Base-by-base conservation (phyloP, 495 filamentous ascomycete species). In the Tuber aestivum region DNA sequence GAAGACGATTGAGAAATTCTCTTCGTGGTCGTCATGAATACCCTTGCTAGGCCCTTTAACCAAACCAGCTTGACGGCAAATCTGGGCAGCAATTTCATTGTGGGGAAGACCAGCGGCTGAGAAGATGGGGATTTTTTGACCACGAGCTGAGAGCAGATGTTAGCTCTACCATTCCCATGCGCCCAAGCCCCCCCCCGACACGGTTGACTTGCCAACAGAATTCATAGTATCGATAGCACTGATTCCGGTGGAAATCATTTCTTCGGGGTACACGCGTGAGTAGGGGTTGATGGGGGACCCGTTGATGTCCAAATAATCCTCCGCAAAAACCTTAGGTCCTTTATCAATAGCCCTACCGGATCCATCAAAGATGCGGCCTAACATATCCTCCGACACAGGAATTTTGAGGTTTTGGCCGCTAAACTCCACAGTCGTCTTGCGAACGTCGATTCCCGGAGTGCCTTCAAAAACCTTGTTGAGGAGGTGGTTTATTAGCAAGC, bases 191-290 rank as follows among this genome's bases (percentile, higher is more conserved):
- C n/a, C 61, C 40, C 45, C n/a, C 16, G 41, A 48, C 42, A 21
- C n/a, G 71, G 40, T 20, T 48, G 16, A 76, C 82, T 75, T 76
- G 68, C 82, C 95, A 84, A 99, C 95, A 76, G 96, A 98, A 89
- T 99, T 99, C 96, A 99, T 99, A 65, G 95, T 97, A 85, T 99
- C 96, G 82, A 99, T 99, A 82, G 96, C 94, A 75, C 94, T 97
- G 84, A 99, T 99, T 89, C 96, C 96, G 74, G 96, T 99, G 16
- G 95, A 94, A 82, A 99, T 98, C 94, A 99, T 99, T 86, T 99
- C 96, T 87, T 98, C 95, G 84, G 96, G 96, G 83, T 99, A 99
- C 69, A 96, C 95, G 87, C 96, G 90, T 48, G 94, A 94, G 86
- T 97, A 98, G 69, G 96, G 96, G 85, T 99, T 99, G 85, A 99